Base-by-base conservation (phyloP, 2,329 filamentous ascomycete species). In the Torrubiella hemipterigena region DNA sequence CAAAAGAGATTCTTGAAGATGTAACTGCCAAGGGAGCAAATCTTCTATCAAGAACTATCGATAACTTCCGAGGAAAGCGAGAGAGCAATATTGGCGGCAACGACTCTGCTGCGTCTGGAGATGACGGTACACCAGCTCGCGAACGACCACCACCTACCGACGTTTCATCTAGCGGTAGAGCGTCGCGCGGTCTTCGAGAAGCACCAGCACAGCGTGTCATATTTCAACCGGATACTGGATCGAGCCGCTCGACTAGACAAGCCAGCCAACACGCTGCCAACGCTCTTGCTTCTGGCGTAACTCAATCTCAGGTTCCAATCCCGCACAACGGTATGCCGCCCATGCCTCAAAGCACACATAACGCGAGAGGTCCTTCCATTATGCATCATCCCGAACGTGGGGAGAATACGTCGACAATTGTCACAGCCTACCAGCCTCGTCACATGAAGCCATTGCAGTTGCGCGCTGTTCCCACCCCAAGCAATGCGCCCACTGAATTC, bases 1-100 rank as follows among this genome's bases (percentile, higher is more conserved):
- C 85, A 6, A 85, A 81, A 44, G 83, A 93, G 45, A 93, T 93
- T 29, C 64, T 94, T 20, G 86, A 94, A 54, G 77, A 86, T 26
- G 81, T 84, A 11, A 89, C 84, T 7, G 86, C 85, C 7, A 91
- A 87, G 53, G 83, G 85, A 30, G 83, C 81, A 13, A 71, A 77
- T 21, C 65, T 94, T n/a, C 63, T 91, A 45, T 80, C 69, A 9
- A 73, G 86, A 31, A 93, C 83, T 1, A 49, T 81, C 13, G 83
- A 89, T 44, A 91, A 85, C 55, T 93, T 74, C 52, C 53, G 63
- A 49, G 51, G 58, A 45, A 59, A 64, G 55, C 45, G 63, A 46
- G 54, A 59, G 32, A 57, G 54, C 41, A 59, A 54, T 41, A 68
- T 73, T 41, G 67, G 71, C 30, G 51, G 51, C 6, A 61, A 71